phyloP scores from a whole-genome alignment of 139 green algal species.

The Trebouxia sp. region DNA sequence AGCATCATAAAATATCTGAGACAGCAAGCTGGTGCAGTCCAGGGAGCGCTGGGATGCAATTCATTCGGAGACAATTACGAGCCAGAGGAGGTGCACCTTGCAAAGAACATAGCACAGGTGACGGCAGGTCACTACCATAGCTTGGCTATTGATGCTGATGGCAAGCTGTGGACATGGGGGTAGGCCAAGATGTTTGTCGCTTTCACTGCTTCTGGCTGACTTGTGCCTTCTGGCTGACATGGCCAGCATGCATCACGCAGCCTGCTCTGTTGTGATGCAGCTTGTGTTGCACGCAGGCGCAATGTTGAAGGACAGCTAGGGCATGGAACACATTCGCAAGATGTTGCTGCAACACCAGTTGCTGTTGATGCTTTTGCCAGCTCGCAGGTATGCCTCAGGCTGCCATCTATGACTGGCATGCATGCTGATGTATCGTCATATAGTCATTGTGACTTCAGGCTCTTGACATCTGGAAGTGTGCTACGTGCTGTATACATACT shows the following conservation, averaged over 20 bases:
- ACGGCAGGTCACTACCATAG: slow-evolving; percentile 43
- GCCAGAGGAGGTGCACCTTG: slow-evolving; percentile 38
- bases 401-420: slow-evolving; percentile 4
- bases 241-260: too few relatives aligned
- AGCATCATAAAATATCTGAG: neutral
- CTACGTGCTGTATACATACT: too few relatives aligned
- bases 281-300: neutral
- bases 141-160: slow-evolving; percentile 34
- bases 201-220: too few relatives aligned
- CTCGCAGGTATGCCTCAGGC: neutral
- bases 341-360: neutral
- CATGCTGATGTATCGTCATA: neutral
- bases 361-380: neutral
- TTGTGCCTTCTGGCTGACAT: too few relatives aligned
- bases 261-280: neutral
- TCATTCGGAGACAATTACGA: slow-evolving; percentile 32
- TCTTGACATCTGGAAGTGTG: too few relatives aligned
- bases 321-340: neutral
- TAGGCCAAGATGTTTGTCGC: slow-evolving; percentile 17
- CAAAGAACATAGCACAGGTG: slow-evolving; percentile 25
- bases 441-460: too few relatives aligned
- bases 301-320: slow-evolving; percentile 22
- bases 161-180: slow-evolving; percentile 24
- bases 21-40: neutral
- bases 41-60: slow-evolving; percentile 39